Conservation (phyloP, 2,329 filamentous ascomycete genomes). For the Ceratocystis ficicola region DNA sequence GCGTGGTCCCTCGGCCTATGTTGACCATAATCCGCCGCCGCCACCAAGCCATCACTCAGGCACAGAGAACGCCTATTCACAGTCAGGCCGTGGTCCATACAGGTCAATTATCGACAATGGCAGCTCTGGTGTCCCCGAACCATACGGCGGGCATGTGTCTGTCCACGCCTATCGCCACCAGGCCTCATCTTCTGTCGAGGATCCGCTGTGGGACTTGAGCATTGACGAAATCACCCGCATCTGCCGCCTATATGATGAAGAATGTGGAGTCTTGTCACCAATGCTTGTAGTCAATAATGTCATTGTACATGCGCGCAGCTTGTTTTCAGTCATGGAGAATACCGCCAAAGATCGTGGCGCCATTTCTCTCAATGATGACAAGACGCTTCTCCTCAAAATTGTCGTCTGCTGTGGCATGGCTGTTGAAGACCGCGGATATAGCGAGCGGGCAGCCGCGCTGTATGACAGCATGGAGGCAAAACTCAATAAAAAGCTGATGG, state of each 20-base stretch:
- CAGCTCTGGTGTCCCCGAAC: slow-evolving; percentile 13
- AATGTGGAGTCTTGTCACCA: slow-evolving; percentile 87
- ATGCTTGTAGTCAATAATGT: slow-evolving; percentile 63
- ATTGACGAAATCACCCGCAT: slow-evolving; percentile 70
- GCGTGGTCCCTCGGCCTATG: slow-evolving; percentile 15
- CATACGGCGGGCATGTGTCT: neutral
- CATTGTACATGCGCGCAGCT: slow-evolving; percentile 53
- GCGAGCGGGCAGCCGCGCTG: slow-evolving; percentile 57
- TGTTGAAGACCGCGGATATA: slow-evolving; percentile 68
- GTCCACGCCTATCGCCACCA: slow-evolving; percentile 15
- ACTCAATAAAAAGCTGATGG: slow-evolving; percentile 54
- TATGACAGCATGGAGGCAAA: slow-evolving; percentile 64
- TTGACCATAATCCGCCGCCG: slow-evolving; percentile 14
- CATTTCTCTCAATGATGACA: slow-evolving; percentile 37
- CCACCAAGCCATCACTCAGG: slow-evolving; percentile 20
- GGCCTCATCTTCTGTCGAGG: slow-evolving; percentile 30
- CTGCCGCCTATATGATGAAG: slow-evolving; percentile 72
- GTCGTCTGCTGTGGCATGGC: slow-evolving; percentile 67
- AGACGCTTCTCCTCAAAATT: slow-evolving; percentile 64
- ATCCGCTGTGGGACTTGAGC: slow-evolving; percentile 68
- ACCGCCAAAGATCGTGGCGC: slow-evolving; percentile 28
- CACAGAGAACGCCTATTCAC: slow-evolving; percentile 18
- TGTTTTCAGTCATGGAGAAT: slow-evolving; percentile 60
- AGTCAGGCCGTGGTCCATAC: slow-evolving; percentile 20
- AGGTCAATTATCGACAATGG: slow-evolving; percentile 18